Base-by-base conservation (phyloP, 345 rosid genomes). In the Toxicodendron radicans region DNA sequence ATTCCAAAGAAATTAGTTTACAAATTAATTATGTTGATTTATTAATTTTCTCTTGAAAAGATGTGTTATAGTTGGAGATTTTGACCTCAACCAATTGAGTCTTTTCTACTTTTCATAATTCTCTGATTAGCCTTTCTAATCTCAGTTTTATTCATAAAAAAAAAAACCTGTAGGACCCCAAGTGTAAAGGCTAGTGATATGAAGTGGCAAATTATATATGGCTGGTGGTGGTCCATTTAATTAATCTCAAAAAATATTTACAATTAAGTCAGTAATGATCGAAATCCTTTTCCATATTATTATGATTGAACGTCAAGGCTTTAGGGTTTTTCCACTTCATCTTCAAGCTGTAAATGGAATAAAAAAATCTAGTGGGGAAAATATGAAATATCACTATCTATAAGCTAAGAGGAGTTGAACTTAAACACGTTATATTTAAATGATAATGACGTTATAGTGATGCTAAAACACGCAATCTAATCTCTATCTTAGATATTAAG, bases 401-500 rank as follows among this genome's bases (percentile, higher is more conserved):
- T 10, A 10, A 41, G 33, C 8, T 7, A 20, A 30, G 1, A 33
- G 7, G 23, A 43, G 65, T 61, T 72, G 67, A 72, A 72, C 18
- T 10, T 30, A 46, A 46, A 2, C 10, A 9, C 12, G 13, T 9
- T 51, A 51, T 20, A 32, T 30, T 49, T 10, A 27, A 2, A 35
- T 56, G 24, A 51, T 52, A 43, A 79, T 75, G 85, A 77, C 79
- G 83, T 75, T 62, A 20, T 20, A 6, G n/a, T 66, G 82, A 79
- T 75, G 80, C 65, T 64, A 58, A 24, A 69, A 56, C 80, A 75
- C 76, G 87, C 82, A 58, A 77, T 76, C 78, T 35, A 17, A 14
- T 10, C 48, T 45, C 68, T 73, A 70, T 79, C 76, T 76, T 79
- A 13, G 49, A 48, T 45, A 23, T 52, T 4, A 75, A 73, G 76